Evolutionary conservation across 768 basidiomycete genomes (phyloP).

Genomic region (Suillus spraguei): DNA sequence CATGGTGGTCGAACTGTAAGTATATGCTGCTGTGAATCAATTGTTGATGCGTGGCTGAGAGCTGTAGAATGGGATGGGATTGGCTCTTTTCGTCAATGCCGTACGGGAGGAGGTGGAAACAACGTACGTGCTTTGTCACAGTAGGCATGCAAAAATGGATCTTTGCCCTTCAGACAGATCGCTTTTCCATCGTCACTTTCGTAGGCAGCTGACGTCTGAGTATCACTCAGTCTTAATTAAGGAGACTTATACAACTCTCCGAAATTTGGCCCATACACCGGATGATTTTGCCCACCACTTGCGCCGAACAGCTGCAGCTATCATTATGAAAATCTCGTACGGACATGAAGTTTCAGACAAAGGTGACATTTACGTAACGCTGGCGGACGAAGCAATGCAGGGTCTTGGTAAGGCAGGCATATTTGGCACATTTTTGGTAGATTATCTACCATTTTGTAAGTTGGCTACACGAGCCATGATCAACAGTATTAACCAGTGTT

Average conservation of each 20-base stretch:
- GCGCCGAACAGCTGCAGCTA: conserved; percentile 40
- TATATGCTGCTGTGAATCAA: conserved; percentile 2
- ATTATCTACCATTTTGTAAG: conserved; percentile 35
- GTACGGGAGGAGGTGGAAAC: conserved; percentile 39
- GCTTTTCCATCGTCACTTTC: conserved; percentile 43
- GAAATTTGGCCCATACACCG: conserved; percentile 40
- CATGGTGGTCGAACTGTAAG: conserved; percentile 48
- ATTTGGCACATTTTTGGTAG: conserved; percentile 48
- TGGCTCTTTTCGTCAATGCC: conserved; percentile 47
- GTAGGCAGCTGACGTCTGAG: conserved; percentile 22
- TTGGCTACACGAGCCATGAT: conserved; percentile 5
- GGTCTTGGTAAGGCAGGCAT: conserved; percentile 40
- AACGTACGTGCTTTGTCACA: conserved; percentile 18
- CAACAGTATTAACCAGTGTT: not conserved
- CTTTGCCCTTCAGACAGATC: conserved; percentile 26
- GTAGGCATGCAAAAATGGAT: not conserved
- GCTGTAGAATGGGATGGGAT: conserved; percentile 46
- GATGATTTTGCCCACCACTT: conserved; percentile 39
- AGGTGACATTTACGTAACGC: conserved; percentile 42
- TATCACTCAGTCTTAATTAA: conserved; percentile 33
- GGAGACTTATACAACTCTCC: conserved; percentile 40
- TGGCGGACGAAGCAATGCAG: conserved; percentile 42
- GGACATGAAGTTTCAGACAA: conserved; percentile 39
- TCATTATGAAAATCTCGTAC: conserved; percentile 45
- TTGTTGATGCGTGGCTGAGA: conserved; percentile 5